Percentiles rank a stretch among this genome's conserved stretches.
Evolutionary conservation across 1,284 basidiomycete species (phyloP).

Genomic region (Termitomyces sp.): DNA sequence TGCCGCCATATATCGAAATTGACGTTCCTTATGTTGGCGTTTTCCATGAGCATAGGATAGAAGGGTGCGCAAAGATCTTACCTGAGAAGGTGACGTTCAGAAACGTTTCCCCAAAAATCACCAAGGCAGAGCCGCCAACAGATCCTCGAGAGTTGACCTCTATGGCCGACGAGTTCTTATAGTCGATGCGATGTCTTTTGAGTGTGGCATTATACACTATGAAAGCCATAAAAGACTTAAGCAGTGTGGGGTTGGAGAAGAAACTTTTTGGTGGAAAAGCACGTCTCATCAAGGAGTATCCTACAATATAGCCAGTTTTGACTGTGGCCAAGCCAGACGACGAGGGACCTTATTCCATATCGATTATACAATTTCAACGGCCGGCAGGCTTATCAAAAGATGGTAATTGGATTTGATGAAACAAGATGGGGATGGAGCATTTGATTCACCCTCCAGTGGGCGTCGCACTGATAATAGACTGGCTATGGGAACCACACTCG

Average conservation of each 20-base stretch:
- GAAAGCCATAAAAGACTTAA: not conserved
- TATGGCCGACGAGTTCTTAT: not conserved
- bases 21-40: not conserved
- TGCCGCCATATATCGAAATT: not conserved
- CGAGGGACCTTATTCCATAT: not conserved
- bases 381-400: not conserved
- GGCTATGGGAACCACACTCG: not conserved
- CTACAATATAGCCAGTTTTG: not conserved
- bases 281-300: not conserved
- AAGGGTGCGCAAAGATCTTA: not conserved
- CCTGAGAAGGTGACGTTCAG: conserved; percentile 1
- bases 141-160: not conserved
- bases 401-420: not conserved
- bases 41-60: not conserved
- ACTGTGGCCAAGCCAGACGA: not conserved
- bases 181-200: not conserved
- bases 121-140: not conserved
- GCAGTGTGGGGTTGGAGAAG: not conserved
- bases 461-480: too few relatives aligned
- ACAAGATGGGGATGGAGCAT: not conserved
- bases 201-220: not conserved
- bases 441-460: not conserved
- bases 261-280: not conserved
- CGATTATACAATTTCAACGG: not conserved
- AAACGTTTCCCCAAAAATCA: not conserved